These are phyloP conservation scores for Yamadazyma atmosphaerica DNA, from an alignment of 1,139 yeast species.

Conservation along the genomic window DNA sequence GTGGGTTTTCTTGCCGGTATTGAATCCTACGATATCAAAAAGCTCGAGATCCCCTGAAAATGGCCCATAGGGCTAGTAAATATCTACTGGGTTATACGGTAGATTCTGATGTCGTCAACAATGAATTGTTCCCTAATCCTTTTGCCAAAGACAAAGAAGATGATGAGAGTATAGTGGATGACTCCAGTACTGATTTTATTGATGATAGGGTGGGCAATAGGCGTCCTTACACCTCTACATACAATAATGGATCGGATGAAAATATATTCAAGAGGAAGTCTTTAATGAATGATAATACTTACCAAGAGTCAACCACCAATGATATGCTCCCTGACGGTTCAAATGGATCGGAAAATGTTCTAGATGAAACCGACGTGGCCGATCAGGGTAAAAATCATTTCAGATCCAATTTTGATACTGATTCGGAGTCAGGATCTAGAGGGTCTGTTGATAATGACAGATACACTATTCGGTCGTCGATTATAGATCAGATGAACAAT, in stretches of 20 bases:
- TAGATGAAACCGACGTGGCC: slow-evolving; percentile 11
- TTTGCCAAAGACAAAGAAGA: slow-evolving; percentile 10
- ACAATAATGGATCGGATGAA: slow-evolving; percentile 4
- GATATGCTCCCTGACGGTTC: slow-evolving; percentile 2
- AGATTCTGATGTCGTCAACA: slow-evolving; percentile 16
- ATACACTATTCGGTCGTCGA: slow-evolving; percentile 26
- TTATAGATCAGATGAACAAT: slow-evolving; percentile 25
- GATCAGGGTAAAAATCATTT: slow-evolving; percentile 11
- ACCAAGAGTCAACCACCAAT: slow-evolving; percentile 3
- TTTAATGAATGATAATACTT: slow-evolving; percentile 4
- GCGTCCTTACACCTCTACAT: not conserved
- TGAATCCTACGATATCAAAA: too few species aligned
- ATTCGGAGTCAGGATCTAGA: slow-evolving; percentile 12
- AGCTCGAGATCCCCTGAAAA: not conserved
- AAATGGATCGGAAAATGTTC: slow-evolving; percentile 10
- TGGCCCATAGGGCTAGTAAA: slow-evolving; percentile 14
- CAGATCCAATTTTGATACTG: slow-evolving; percentile 17
- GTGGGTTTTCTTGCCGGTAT: too few species aligned
- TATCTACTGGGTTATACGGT: slow-evolving; percentile 19
- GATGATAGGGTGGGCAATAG: not conserved
- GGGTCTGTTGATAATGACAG: slow-evolving; percentile 4
- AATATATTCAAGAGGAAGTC: slow-evolving; percentile 15
- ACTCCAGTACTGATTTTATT: slow-evolving; percentile 3
- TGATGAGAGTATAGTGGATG: slow-evolving; percentile 9
- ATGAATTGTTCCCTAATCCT: slow-evolving; percentile 16